Base-by-base conservation (phyloP, 140 eudicot genomes). In the Anethum foeniculum region DNA sequence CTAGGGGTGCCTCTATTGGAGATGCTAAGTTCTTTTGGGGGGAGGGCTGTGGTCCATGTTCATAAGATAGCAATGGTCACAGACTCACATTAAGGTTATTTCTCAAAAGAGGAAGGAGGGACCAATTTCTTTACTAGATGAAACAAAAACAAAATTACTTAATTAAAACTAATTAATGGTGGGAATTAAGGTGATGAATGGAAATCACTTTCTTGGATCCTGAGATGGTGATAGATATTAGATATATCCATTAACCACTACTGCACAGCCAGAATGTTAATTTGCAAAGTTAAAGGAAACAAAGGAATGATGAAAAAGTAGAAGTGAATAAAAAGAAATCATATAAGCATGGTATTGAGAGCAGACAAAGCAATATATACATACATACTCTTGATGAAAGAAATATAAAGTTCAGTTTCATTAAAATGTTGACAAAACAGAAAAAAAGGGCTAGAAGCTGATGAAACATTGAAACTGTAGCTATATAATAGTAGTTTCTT, bases 291-390 rank as follows among this genome's bases (percentile, higher is more conserved):
- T 88, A 87, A 90, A 88, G 93, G 83, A 82, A 88, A 15, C 21
- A 78, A 82, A 84, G 82, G 87, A 90, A 90, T 90, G 94, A 90
- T 90, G 87, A 84, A 90, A 89, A 88, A 77, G 85, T 39, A 34
- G 28, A 34, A 25, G 39, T 75, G 85, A 82, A 71, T 71, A 83
- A 85, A 85, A 85, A 78, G 64, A 60, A 76, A 77, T 71, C 65
- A 48, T 44, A 23, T 46, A 77, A 77, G 80, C 46, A 76, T 76
- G 56, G 38, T 36, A 71, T 19, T 9, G 80, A 12, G 77, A 81
- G 80, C 47, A 78, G 60, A 65, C 76, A 67, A 77, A 51, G 85
- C 39, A 52, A 28, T 43, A 27, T 7, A 11, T 56, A 18, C 48
- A 32, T 1, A 64, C 30, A 36, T 27, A 34, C 56, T 41, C 65